These are phyloP conservation scores for Diversispora epigaea DNA, from an alignment of 192 early-diverging fungal genomes.

Conservation along the genomic window DNA sequence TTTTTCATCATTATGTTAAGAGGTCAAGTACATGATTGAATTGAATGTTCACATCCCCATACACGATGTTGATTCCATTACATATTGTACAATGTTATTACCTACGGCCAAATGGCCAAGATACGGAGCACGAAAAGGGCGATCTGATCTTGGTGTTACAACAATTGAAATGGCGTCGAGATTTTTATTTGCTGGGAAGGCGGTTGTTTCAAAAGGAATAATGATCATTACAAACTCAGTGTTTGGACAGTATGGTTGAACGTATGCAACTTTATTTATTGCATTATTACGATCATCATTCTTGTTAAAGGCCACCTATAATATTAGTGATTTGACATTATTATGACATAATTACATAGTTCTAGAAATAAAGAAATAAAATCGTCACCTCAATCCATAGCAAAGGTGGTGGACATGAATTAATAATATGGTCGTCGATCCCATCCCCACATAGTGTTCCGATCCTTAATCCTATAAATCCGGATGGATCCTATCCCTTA, in stretches of 20 bases:
- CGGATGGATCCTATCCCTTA: too few relatives aligned
- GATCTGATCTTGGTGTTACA: neutral
- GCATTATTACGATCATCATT: slow-evolving; percentile 18
- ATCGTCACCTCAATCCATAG: slow-evolving; percentile 27
- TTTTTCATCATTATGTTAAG: too few relatives aligned
- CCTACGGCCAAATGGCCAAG: slow-evolving; percentile 16
- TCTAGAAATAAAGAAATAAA: slow-evolving; percentile 15
- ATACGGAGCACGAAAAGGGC: slow-evolving; percentile 17
- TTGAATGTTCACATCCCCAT: slow-evolving; percentile 19
- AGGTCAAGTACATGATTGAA: too few relatives aligned
- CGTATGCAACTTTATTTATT: slow-evolving; percentile 11
- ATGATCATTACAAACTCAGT: slow-evolving; percentile 21
- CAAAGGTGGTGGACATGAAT: slow-evolving; percentile 4
- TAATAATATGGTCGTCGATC: neutral
- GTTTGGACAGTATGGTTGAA: slow-evolving; percentile 18
- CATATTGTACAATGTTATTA: slow-evolving; percentile 9
- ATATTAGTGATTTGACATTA: slow-evolving; percentile 15
- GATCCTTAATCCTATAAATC: too few relatives aligned
- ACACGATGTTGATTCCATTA: slow-evolving; percentile 21
- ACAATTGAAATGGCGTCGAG: neutral
- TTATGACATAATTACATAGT: slow-evolving; percentile 16
- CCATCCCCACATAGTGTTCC: neutral
- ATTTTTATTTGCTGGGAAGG: slow-evolving; percentile 23
- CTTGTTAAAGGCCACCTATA: slow-evolving; percentile 8
- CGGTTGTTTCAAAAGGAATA: neutral